Evolutionary conservation across 1,284 basidiomycete genomes (phyloP).

Genomic region (Leccinum brunneo-olivaceum): DNA sequence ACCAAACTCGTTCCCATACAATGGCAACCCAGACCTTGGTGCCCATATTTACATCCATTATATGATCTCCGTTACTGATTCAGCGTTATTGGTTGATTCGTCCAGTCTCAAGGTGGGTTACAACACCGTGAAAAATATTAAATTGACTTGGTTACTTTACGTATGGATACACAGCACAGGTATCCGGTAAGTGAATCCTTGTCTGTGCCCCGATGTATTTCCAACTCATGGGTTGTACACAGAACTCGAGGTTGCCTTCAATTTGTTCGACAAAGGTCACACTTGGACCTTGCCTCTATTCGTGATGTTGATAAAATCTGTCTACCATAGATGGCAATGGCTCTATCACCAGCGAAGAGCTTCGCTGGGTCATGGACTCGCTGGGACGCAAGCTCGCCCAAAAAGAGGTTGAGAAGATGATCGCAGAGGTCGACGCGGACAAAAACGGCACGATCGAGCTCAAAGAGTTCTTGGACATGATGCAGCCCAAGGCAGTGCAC

Average conservation of each 20-base stretch:
- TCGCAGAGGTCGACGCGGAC: constrained; percentile 84
- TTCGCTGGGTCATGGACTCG: constrained; percentile 96
- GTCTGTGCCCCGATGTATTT: constrained; percentile 16
- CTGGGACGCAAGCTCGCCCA: constrained; percentile 96
- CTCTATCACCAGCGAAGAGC: constrained; percentile 93
- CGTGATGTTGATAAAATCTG: constrained; percentile 18
- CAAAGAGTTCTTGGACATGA: constrained; percentile 91
- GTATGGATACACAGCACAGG: constrained; percentile 45
- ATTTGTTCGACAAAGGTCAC: constrained; percentile 85
- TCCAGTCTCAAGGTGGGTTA: constrained; percentile 60
- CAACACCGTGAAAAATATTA: background rate
- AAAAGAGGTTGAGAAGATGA: constrained; percentile 94
- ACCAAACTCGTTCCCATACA: constrained; percentile 13
- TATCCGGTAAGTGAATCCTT: constrained; percentile 48
- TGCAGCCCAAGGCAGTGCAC: constrained; percentile 95
- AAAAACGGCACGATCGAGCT: constrained; percentile 92
- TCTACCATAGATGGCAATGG: constrained; percentile 78
- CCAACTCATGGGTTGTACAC: constrained; percentile 15
- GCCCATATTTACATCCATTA: constrained; percentile 28
- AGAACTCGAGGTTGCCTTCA: constrained; percentile 91
- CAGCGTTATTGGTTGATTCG: background rate
- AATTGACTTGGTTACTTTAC: background rate
- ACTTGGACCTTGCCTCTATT: background rate
- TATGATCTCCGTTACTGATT: constrained; percentile 11
- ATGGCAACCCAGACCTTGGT: constrained; percentile 67